Percentiles rank a stretch among this genome's conserved stretches.
phyloP scores from a whole-genome alignment of 2,329 filamentous ascomycete species.

The Fusarium sambucinum region DNA sequence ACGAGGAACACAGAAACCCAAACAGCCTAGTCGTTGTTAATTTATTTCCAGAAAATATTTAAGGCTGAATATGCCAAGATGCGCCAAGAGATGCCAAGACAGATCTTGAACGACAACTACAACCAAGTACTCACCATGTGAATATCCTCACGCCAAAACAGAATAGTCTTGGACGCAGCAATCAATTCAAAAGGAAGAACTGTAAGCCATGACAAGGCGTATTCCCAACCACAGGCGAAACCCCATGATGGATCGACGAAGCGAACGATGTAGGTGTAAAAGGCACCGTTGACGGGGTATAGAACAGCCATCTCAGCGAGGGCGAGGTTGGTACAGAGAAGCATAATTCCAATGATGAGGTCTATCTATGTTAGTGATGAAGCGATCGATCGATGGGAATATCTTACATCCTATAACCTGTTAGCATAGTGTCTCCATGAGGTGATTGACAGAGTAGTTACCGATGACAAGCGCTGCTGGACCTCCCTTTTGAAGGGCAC shows the following conservation, averaged over 20 bases:
- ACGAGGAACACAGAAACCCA: slow-evolving; percentile 87
- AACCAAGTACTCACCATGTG: slow-evolving; percentile 57
- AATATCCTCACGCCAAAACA: slow-evolving; percentile 77
- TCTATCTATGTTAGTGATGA: slow-evolving; percentile 49
- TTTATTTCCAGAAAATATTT: neutral
- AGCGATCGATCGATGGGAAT: neutral
- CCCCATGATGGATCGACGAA: slow-evolving; percentile 96
- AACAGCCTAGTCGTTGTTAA: slow-evolving; percentile 60
- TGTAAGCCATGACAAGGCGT: slow-evolving; percentile 88
- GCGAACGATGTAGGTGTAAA: slow-evolving; percentile 89
- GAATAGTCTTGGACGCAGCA: slow-evolving; percentile 83
- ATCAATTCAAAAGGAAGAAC: slow-evolving; percentile 88
- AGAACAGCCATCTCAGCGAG: slow-evolving; percentile 91
- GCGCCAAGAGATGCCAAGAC: slow-evolving; percentile 10
- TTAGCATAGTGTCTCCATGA: neutral
- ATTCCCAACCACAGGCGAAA: slow-evolving; percentile 96
- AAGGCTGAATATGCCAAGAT: neutral
- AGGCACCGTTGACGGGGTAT: slow-evolving; percentile 92
- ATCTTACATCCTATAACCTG: slow-evolving; percentile 19
- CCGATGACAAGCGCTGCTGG: slow-evolving; percentile 82
- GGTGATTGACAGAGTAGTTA: slow-evolving; percentile 50
- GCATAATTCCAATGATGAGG: slow-evolving; percentile 43
- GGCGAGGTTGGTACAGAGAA: slow-evolving; percentile 77
- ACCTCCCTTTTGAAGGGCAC: slow-evolving; percentile 76
- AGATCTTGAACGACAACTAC: neutral